Conservation (phyloP, 2,329 filamentous ascomycete genomes). For the Xylariaceae sp. region DNA sequence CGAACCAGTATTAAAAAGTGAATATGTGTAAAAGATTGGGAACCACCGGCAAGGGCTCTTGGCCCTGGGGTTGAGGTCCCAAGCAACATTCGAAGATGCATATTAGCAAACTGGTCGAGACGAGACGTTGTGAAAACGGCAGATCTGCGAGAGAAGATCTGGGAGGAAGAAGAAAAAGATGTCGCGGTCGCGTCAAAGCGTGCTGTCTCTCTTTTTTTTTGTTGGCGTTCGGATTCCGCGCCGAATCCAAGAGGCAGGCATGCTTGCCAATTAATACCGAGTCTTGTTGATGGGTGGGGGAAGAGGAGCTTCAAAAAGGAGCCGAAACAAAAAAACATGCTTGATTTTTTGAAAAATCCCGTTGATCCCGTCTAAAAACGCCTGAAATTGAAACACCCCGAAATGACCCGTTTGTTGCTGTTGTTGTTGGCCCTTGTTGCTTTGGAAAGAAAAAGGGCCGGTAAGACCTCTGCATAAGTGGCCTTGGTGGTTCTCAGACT, state of each 20-base stretch:
- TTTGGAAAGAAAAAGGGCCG: slow-evolving; percentile 15
- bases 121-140: background rate
- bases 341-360: background rate
- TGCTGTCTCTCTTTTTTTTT: background rate
- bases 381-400: slow-evolving; percentile 18
- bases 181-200: background rate
- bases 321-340: background rate
- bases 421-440: background rate
- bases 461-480: slow-evolving; percentile 15
- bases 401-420: background rate
- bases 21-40: slow-evolving; percentile 6
- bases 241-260: background rate
- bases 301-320: background rate
- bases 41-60: background rate
- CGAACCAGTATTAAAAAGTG: slow-evolving; percentile 26
- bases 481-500: slow-evolving; percentile 14
- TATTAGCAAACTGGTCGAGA: background rate
- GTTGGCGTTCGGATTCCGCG: background rate
- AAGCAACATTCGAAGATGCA: background rate
- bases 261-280: background rate
- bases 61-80: background rate
- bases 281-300: background rate
- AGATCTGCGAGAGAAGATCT: background rate
- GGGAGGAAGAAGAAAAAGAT: background rate
- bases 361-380: slow-evolving; percentile 24